Conservation (phyloP, 768 basidiomycete species). For the Hericium erinaceus region DNA sequence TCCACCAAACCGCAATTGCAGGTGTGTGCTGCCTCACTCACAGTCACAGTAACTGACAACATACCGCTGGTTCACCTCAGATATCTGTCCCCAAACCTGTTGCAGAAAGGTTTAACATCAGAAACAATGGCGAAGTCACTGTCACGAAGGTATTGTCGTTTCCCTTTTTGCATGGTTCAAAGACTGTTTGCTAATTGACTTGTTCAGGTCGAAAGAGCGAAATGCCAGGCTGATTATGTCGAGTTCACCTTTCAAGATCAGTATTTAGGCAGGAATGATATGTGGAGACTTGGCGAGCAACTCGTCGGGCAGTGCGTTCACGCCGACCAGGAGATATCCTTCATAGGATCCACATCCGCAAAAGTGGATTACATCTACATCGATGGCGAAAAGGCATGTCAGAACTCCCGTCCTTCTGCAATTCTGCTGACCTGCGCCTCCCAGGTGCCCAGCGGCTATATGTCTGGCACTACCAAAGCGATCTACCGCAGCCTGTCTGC, state of each 20-base stretch:
- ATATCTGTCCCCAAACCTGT: slow-evolving; percentile 68
- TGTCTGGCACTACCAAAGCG: slow-evolving; percentile 77
- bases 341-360: slow-evolving; percentile 75
- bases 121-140: slow-evolving; percentile 64
- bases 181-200: background rate
- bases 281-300: slow-evolving; percentile 88
- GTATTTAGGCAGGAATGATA: slow-evolving; percentile 91
- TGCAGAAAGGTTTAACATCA: slow-evolving; percentile 60
- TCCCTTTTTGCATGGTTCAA: background rate
- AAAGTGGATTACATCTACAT: slow-evolving; percentile 77
- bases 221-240: slow-evolving; percentile 63
- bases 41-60: background rate
- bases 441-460: slow-evolving; percentile 73
- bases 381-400: slow-evolving; percentile 50
- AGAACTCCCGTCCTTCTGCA: background rate
- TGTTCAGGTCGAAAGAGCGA: slow-evolving; percentile 56
- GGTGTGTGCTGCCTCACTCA: slow-evolving; percentile 23
- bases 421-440: background rate
- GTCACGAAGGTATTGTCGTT: slow-evolving; percentile 50
- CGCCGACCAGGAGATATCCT: slow-evolving; percentile 74
- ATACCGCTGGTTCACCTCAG: slow-evolving; percentile 24
- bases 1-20: slow-evolving; percentile 56
- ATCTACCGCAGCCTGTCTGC: slow-evolving; percentile 89
- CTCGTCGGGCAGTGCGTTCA: slow-evolving; percentile 78
- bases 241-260: slow-evolving; percentile 93